These are phyloP conservation scores for Bjerkandera adusta DNA, from an alignment of 1,284 basidiomycete genomes.

Conservation along the genomic window DNA sequence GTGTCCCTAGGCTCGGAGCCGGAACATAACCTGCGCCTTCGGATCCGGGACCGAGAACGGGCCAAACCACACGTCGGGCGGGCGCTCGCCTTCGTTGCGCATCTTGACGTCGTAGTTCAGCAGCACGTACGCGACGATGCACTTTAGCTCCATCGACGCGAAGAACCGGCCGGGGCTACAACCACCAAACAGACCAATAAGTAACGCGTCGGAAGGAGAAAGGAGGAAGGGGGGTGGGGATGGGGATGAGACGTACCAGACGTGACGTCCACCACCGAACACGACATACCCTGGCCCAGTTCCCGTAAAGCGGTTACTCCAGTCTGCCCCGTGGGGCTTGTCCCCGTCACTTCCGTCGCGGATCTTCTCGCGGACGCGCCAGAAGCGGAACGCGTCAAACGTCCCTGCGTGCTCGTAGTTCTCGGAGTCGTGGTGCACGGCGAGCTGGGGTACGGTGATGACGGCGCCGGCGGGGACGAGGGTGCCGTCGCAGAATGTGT, in stretches of 20 bases:
- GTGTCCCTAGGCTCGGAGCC: too few relatives aligned
- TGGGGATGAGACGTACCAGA: too few relatives aligned
- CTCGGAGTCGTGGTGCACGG: constrained; percentile 40
- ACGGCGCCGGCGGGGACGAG: constrained; percentile 41
- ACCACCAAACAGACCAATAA: not conserved
- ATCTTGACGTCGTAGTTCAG: constrained; percentile 8
- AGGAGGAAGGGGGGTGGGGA: not conserved
- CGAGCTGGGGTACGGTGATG: constrained; percentile 38
- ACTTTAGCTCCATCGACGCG: constrained; percentile 8
- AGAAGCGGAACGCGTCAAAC: constrained; percentile 47
- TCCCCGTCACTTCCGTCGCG: too few relatives aligned
- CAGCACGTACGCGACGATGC: not conserved
- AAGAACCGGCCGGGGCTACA: constrained; percentile 10
- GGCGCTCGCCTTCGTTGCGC: constrained; percentile 2
- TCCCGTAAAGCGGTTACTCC: not conserved
- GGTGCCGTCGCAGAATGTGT: constrained; percentile 39
- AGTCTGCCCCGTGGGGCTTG: too few relatives aligned
- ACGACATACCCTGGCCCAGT: not conserved
- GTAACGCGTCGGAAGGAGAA: too few relatives aligned
- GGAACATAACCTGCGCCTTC: not conserved
- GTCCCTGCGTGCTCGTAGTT: constrained; percentile 38
- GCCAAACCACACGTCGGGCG: not conserved
- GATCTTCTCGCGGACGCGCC: constrained; percentile 34
- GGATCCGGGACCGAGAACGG: not conserved
- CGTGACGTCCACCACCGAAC: not conserved